Base-by-base conservation (phyloP, 768 basidiomycete genomes). In the Boletus speciosus region DNA sequence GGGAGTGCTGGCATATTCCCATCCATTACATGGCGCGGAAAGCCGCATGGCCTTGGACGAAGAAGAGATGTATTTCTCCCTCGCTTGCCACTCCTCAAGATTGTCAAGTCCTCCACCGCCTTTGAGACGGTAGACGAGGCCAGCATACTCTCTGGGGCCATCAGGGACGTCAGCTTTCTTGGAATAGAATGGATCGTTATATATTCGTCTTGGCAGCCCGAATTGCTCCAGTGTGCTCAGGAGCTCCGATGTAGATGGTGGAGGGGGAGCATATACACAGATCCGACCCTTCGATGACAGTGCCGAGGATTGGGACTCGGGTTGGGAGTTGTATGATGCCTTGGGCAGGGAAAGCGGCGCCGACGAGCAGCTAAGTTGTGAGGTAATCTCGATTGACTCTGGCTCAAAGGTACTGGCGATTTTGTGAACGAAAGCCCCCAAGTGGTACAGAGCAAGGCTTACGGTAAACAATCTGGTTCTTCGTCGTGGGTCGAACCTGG, bases 161-260 rank as follows among this genome's bases (percentile, higher is more conserved):
- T 78, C 77, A 1, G 93, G 87, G 0, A 85, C 78, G 65, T 98
- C 96, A 5, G 61, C 60, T 23, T 77, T 76, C 47, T 81, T 80
- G 6, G 90, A 92, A 65, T 92, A 99, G 69, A 81, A 86, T 0
- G 95, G 90, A n/a, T 80, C 74, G 42, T 78, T 82, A 69, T 97
- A 95, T 23, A 88, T 67, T 59, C 81, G 84, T 43, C 65, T 71
- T 5, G 83, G 79, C 7, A 90, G 66, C 21, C 76, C 77, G 58
- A 80, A 70, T 0, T 66, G 62, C 32, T 78, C 75, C 14, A 85
- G 52, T 43, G 74, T 78, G 7, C 66, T 65, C 6, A 78, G 51
- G 0, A 89, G 70, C 12, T 81, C 72, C 4, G 76, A 71, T 6
- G 73, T 44, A 6, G 80, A 71, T 3, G 88, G 89, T 0, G 87